Base-by-base conservation (phyloP, 2,329 filamentous ascomycete genomes). In the Aspergillus costaricaensis region DNA sequence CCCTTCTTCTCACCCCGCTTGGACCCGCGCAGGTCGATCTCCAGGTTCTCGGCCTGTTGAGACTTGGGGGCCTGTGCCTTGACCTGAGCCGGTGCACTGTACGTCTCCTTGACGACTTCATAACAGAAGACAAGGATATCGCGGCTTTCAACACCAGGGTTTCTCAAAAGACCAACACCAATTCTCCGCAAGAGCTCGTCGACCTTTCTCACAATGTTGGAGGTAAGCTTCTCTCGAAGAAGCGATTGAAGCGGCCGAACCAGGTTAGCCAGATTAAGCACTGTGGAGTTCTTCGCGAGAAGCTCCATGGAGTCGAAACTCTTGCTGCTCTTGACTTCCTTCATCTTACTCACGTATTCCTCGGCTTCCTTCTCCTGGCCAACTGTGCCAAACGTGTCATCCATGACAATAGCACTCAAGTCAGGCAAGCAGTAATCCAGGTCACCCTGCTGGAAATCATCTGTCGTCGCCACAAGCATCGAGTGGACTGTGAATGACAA, bases 301-400 rank as follows among this genome's bases (percentile, higher is more conserved):
- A 98, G 82, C 75, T 98, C 94, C 88, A 98, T 96, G 0, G 95
- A 96, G 72, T 99, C 96, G 70, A 93, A 96, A 73, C 93, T 97
- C 81, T 98, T 99, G 81, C 91, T 97, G 76, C 91, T 95, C 81
- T 96, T 98, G 59, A 99, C 89, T 78, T 99, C 95, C 76, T 96
- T 96, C 89, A 96, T 97, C 76, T 94, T 91, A 73, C 88, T 96
- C 58, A 90, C 89, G 74, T 99, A 99, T 56, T 93, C 95, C 68
- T 97, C 92, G 0, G 94, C 94, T 69, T 99, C 95, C 77, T 99
- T 99, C 72, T 99, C 94, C 77, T 96, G 91, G 2, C 95, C 95
- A 36, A 90, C 90, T 5, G 88, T 86, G 30, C 96, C 96, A 72
- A 99, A 99, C 12, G 96, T 95, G 72, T 99, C 96, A 70, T 99